Conservation (phyloP, 495 filamentous ascomycete genomes). For the Daldinia loculata region DNA sequence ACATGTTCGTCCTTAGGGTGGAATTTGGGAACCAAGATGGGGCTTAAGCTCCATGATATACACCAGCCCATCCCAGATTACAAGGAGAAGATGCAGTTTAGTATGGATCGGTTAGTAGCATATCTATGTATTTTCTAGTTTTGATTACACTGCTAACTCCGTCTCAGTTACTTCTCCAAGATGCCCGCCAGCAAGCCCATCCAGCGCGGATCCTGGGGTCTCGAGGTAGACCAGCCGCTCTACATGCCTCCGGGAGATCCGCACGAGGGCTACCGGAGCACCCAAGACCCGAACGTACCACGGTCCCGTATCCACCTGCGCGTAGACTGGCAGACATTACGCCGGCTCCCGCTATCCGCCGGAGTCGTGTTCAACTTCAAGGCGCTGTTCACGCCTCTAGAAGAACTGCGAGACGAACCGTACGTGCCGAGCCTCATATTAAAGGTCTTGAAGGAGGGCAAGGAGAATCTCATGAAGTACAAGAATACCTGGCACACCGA, state of each 20-base stretch:
- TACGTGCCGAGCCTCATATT: conserved; percentile 73
- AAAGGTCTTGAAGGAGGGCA: conserved; percentile 76
- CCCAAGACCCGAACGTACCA: conserved; percentile 64
- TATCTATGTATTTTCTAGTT: background rate
- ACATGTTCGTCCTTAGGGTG: conserved; percentile 85
- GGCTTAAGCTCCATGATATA: conserved; percentile 75
- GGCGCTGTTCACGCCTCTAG: conserved; percentile 80
- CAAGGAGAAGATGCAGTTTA: conserved; percentile 88
- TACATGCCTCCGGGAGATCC: conserved; percentile 82
- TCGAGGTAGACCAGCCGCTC: conserved; percentile 80
- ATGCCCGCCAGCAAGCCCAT: conserved; percentile 79
- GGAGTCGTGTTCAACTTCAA: conserved; percentile 92
- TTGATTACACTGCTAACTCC: background rate
- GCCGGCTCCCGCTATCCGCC: conserved; percentile 79
- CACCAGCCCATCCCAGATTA: conserved; percentile 85
- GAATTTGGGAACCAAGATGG: conserved; percentile 80
- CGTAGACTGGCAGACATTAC: conserved; percentile 94
- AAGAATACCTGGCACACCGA: conserved; percentile 88
- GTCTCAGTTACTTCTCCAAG: conserved; percentile 75
- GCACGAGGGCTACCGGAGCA: conserved; percentile 64
- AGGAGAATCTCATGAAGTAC: conserved; percentile 79
- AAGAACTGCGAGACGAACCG: conserved; percentile 77
- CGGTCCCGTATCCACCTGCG: conserved; percentile 73
- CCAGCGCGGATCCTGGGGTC: conserved; percentile 87
- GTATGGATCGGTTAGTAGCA: conserved; percentile 73